These are phyloP conservation scores for Leccinum subspadiceum DNA, from an alignment of 1,284 basidiomycete species.

Conservation along the genomic window DNA sequence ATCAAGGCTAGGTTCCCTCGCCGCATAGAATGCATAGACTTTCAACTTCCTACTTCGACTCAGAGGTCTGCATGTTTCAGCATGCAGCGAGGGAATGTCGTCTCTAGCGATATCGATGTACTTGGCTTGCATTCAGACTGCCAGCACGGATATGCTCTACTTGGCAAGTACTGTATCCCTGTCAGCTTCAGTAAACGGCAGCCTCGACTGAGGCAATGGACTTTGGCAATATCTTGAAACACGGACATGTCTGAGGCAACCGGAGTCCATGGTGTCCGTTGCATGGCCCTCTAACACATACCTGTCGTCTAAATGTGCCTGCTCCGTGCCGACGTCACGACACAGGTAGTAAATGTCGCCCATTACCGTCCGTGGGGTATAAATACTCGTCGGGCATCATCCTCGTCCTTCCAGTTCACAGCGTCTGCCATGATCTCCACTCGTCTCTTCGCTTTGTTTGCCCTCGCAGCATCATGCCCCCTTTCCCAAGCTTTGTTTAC, in stretches of 20 bases:
- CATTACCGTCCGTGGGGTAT: background rate
- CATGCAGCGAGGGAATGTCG: background rate
- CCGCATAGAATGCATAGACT: background rate
- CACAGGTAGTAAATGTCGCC: background rate
- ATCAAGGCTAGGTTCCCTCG: background rate
- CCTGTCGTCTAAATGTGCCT: background rate
- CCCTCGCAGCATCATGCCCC: slow-evolving; percentile 10
- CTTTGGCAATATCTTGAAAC: background rate
- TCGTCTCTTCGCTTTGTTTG: slow-evolving; percentile 13
- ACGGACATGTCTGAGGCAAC: background rate
- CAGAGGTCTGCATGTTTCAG: background rate
- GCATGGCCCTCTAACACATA: background rate
- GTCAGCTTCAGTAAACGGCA: background rate
- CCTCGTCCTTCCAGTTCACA: background rate
- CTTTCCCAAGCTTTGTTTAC: background rate
- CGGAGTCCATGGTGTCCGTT: background rate
- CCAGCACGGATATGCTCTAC: background rate
- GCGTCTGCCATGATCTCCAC: slow-evolving; percentile 7
- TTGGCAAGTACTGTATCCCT: background rate
- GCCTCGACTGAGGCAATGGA: background rate
- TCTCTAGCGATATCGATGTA: background rate
- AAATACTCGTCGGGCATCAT: background rate
- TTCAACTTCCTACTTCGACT: background rate
- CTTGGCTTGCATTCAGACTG: background rate
- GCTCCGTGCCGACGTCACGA: background rate